Percentiles rank a stretch among this genome's conserved stretches.
phyloP scores from a whole-genome alignment of 2,329 filamentous ascomycete genomes.

The Fonsecaea monophora region DNA sequence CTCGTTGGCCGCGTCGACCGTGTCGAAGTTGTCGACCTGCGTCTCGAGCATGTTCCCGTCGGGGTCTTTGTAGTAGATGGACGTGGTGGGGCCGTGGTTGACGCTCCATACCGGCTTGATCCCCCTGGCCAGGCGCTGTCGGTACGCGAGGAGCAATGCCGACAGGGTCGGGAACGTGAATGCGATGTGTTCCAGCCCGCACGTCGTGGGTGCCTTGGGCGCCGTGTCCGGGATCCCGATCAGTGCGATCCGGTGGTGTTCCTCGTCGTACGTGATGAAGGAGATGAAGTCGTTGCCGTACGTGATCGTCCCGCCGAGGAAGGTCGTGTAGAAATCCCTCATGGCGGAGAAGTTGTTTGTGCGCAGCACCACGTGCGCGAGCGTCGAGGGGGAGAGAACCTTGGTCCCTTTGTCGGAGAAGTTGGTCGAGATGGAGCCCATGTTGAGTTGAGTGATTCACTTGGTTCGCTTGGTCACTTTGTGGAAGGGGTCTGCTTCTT shows the following conservation, averaged over 20 bases:
- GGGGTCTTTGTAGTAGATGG: slow-evolving; percentile 59
- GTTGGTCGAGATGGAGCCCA: slow-evolving; percentile 9
- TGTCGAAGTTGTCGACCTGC: slow-evolving; percentile 54
- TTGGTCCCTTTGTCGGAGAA: slow-evolving; percentile 6
- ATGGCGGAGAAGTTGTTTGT: slow-evolving; percentile 21
- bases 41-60: slow-evolving; percentile 58
- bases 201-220: not conserved
- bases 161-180: slow-evolving; percentile 7
- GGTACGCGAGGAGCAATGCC: slow-evolving; percentile 47
- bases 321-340: slow-evolving; percentile 22
- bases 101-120: slow-evolving; percentile 51
- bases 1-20: slow-evolving; percentile 9
- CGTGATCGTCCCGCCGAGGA: slow-evolving; percentile 19
- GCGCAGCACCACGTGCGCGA: slow-evolving; percentile 32
- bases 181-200: slow-evolving; percentile 18
- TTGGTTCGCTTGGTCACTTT: not conserved
- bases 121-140: slow-evolving; percentile 37
- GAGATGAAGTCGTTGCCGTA: slow-evolving; percentile 20
- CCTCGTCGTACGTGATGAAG: slow-evolving; percentile 20
- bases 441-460: not conserved
- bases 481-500: no score
- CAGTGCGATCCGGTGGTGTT: slow-evolving; percentile 54
- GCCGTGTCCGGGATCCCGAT: slow-evolving; percentile 39
- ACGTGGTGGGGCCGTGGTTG: slow-evolving; percentile 57
- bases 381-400: slow-evolving; percentile 17